Conservation (phyloP, 108 stramenopile species). For the Aureococcus anophagefferens region DNA sequence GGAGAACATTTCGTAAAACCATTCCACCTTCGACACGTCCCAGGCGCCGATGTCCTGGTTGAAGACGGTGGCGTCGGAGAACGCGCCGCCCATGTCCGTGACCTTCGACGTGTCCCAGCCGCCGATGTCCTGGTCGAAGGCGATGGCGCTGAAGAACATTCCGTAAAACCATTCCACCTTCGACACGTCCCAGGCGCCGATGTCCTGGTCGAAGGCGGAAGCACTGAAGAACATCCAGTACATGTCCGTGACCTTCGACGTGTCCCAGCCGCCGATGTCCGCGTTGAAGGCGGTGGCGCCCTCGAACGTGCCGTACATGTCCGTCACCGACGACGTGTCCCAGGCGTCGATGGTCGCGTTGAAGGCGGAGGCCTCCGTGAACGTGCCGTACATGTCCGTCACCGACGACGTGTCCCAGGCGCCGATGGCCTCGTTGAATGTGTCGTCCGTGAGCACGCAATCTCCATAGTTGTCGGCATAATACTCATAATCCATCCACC, state of each 20-base stretch:
- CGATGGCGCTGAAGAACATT: constrained; percentile 18
- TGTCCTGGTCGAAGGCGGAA: constrained; percentile 9
- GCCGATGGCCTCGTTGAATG: background rate
- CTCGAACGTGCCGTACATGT: background rate
- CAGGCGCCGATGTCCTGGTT: background rate
- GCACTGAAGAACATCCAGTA: constrained; percentile 16
- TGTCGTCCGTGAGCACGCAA: no score
- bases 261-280: background rate
- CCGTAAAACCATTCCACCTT: constrained; percentile 23
- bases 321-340: background rate
- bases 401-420: background rate
- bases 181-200: constrained; percentile 19
- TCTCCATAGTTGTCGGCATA: no score
- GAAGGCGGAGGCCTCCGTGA: background rate
- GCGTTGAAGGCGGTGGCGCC: background rate
- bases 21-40: background rate
- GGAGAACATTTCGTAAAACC: no score
- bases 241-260: constrained; percentile 21
- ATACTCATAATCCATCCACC: no score
- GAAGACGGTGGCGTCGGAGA: constrained; percentile 10
- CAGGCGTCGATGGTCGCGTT: background rate
- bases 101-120: constrained; percentile 1
- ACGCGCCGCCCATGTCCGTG: constrained; percentile 18
- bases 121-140: background rate
- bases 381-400: background rate